Base-by-base conservation (phyloP, 192 early-diverging fungal species). In the Coemansia sp. region DNA sequence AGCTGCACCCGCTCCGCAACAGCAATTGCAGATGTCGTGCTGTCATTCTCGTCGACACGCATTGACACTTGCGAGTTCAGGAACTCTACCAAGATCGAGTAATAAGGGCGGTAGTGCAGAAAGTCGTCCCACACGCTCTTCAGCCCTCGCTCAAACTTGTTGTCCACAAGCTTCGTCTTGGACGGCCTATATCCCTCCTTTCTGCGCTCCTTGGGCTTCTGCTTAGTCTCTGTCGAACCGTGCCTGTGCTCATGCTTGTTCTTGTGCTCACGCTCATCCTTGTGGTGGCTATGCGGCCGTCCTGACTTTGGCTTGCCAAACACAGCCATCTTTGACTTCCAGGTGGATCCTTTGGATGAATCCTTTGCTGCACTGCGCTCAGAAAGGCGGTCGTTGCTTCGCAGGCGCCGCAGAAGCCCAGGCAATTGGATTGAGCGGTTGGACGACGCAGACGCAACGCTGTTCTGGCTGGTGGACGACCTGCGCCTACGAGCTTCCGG, bases 41-140 rank as follows among this genome's bases (percentile, higher is more conserved):
- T 81, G 4, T 60, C 71, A 31, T 65, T 59, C 30, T 81, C 79
- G 33, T 81, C 69, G n/a, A 84, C 72, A 12, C 79, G 74, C 71
- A 81, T 48, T 2, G 75, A 81, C 35, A 84, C 79, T 46, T 84
- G 83, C 30, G 83, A 77, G 67, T 78, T 84, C n/a, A 84, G 65
- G 31, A 84, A 84, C 65, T 84, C 83, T 13, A 84, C 71, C 49
- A 81, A 28, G 21, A 78, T 58, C 21, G 74, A 76, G 29, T 84
- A 72, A 67, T 81, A 76, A 18, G 72, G 74, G 26, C 51, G 66
- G 49, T 75, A 84, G 28, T 66, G 66, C 15, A 60, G 23, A 68
- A 84, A 67, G 72, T 84, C 83, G 25, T 81, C 79, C 75, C 74
- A 77, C n/a, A 84, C 61, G 45, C 66, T 59, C 30, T 57, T 53